A percentile compares a stretch with the other conserved stretches of the same genome.
Conservation (phyloP, 768 basidiomycete genomes). For the Mycena venus region DNA sequence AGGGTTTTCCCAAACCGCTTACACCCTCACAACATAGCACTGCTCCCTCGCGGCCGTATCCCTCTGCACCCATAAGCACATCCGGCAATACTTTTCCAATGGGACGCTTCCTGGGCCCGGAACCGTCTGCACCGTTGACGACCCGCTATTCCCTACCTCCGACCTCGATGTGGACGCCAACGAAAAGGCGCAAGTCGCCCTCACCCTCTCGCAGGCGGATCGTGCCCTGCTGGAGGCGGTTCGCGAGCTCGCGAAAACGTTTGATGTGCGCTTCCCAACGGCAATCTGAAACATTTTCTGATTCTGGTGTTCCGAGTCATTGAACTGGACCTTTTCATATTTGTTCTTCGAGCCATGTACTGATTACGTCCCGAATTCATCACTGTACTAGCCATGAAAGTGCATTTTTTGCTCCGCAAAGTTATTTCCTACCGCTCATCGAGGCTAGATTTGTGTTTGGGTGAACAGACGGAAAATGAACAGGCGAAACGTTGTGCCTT, state of each 20-base stretch:
- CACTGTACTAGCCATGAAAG: too few relatives aligned
- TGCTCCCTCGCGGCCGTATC: conserved; percentile 32
- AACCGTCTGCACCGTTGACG: conserved; percentile 32
- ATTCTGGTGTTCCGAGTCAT: too few relatives aligned
- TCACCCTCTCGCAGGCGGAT: neutral
- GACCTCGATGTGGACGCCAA: neutral
- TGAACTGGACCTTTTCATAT: too few relatives aligned
- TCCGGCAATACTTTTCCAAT: conserved; percentile 34
- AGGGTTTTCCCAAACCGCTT: neutral
- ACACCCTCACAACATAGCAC: conserved; percentile 21
- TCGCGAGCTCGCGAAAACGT: neutral
- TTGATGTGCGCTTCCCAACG: neutral
- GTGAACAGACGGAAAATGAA: too few relatives aligned
- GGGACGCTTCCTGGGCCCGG: conserved; percentile 34
- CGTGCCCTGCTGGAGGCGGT: neutral
- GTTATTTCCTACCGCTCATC: too few relatives aligned
- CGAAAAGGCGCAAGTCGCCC: neutral
- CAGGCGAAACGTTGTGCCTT: too few relatives aligned
- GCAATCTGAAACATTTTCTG: too few relatives aligned
- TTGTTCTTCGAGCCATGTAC: too few relatives aligned
- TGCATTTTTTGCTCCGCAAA: too few relatives aligned
- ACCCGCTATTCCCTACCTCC: neutral
- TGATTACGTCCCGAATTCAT: too few relatives aligned
- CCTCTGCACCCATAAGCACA: conserved; percentile 28
- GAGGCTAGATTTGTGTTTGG: too few relatives aligned